Base-by-base conservation (phyloP, 768 basidiomycete genomes). In the Hericium rajendrae region DNA sequence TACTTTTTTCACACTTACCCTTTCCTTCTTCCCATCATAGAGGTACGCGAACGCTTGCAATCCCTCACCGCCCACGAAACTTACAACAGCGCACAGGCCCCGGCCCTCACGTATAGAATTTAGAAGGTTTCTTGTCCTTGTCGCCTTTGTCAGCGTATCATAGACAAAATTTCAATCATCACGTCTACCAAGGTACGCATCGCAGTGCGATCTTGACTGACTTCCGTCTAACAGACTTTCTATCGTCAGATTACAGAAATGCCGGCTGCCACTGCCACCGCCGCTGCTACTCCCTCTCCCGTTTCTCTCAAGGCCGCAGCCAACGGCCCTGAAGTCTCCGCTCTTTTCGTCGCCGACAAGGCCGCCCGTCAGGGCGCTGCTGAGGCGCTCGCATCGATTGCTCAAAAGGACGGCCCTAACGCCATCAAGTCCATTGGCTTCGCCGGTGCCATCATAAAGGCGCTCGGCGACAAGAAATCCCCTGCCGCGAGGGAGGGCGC, bases 391-490 rank as follows among this genome's bases (percentile, higher is more conserved):
- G 86, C 83, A 62, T 80, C 85, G 58, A 74, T 81, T 70, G 84
- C 82, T 63, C 82, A 91, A 84, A 91, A 91, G 75, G 82, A 89
- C 57, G 92, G 93, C 69, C 87, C 89, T 62, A 73, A 82, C 59
- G 84, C 83, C 70, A 81, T 97, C 68, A 76, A 78, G 59, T 76
- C 83, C 60, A 74, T 82, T 60, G 84, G 79, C 61, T 86, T 94
- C 74, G 74, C 73, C 39, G 85, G 85, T 55, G 87, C 90, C 65
- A 72, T 83, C 61, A 66, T 91, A 72, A 90, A 88, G 78, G 93
- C 91, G 54, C 84, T 97, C 62, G 78, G 77, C 72, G 92, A 97
- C 84, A 98, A 97, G 83, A 97, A 94, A 78, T 90, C 88, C 16
- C 86, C 92, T 54, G 88, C 86, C 60, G 82, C 88, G 62, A 92